Evolutionary conservation across 1,284 basidiomycete species (phyloP).

Genomic region (Bjerkandera adusta): DNA sequence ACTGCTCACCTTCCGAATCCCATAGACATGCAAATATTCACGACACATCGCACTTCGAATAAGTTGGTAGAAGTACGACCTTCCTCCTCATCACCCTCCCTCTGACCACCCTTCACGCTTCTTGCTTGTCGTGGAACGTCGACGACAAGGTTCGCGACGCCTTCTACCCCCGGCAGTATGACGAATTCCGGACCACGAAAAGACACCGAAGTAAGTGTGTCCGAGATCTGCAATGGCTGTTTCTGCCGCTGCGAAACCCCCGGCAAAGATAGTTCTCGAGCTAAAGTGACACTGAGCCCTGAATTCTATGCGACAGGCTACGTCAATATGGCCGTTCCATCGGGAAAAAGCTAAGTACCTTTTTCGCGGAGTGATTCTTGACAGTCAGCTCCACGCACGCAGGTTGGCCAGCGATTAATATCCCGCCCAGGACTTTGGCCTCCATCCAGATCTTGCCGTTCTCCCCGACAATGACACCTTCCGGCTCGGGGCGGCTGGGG

Average conservation of each 20-base stretch:
- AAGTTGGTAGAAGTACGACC: constrained; percentile 38
- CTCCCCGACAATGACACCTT: constrained; percentile 66
- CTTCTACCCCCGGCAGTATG: constrained; percentile 68
- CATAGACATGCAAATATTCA: constrained; percentile 58
- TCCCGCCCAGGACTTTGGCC: constrained; percentile 57
- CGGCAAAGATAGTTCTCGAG: constrained; percentile 56
- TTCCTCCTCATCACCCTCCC: constrained; percentile 34
- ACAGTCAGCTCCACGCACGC: constrained; percentile 72
- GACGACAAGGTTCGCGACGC: constrained; percentile 72
- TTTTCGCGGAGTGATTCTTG: constrained; percentile 75
- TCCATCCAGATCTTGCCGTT: constrained; percentile 76
- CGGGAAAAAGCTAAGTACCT: constrained; percentile 40
- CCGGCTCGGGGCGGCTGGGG: constrained; percentile 38
- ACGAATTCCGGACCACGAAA: constrained; percentile 72
- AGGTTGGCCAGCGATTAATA: constrained; percentile 63
- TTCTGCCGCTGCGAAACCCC: constrained; percentile 38
- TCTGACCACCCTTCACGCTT: constrained; percentile 54
- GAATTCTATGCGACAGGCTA: constrained; percentile 49
- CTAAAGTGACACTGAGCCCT: constrained; percentile 56
- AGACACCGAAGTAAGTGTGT: constrained; percentile 63
- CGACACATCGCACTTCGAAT: constrained; percentile 61
- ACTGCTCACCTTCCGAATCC: constrained; percentile 56
- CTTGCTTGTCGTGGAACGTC: constrained; percentile 64
- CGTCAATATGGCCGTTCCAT: constrained; percentile 10
- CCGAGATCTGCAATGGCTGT: constrained; percentile 55